Evolutionary conservation across 139 green algal genomes (phyloP).

Genomic region (Astrephomene gubernaculifera): DNA sequence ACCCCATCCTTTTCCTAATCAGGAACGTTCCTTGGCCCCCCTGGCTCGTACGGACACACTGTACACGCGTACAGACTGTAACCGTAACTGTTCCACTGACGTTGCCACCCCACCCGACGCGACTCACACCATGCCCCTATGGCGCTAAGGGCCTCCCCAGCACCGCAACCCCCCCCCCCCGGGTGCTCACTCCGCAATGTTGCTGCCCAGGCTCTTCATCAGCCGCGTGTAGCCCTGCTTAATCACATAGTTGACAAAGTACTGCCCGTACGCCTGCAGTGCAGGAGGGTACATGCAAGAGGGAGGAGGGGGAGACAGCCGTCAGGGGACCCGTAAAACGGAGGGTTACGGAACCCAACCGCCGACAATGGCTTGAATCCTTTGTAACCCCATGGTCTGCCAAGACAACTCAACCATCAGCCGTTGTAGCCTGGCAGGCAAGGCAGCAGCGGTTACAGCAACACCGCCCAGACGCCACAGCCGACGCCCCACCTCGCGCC

Average conservation of each 20-base stretch:
- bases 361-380: not conserved
- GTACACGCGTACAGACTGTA: too few relatives aligned
- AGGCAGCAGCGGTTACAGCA: not conserved
- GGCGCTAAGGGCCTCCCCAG: too few relatives aligned
- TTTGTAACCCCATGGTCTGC: not conserved
- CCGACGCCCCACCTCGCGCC: too few relatives aligned
- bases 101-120: too few relatives aligned
- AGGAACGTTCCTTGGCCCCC: too few relatives aligned
- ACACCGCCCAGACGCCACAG: too few relatives aligned
- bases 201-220: slow-evolving; percentile 51
- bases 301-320: not conserved
- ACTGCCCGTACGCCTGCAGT: slow-evolving; percentile 45
- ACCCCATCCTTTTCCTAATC: too few relatives aligned
- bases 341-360: too few relatives aligned
- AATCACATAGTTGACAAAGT: slow-evolving; percentile 56
- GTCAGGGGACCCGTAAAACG: not conserved
- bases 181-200: slow-evolving; percentile 44
- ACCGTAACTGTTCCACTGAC: too few relatives aligned
- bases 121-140: too few relatives aligned
- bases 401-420: not conserved
- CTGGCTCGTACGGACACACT: too few relatives aligned
- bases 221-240: slow-evolving; percentile 48
- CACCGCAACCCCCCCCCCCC: not conserved
- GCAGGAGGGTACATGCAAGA: not conserved
- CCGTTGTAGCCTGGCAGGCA: not conserved